A percentile compares a stretch with the other conserved stretches of the same genome.
Evolutionary conservation across 805 yeast genomes (phyloP).

Genomic region (Lipomyces kockii): DNA sequence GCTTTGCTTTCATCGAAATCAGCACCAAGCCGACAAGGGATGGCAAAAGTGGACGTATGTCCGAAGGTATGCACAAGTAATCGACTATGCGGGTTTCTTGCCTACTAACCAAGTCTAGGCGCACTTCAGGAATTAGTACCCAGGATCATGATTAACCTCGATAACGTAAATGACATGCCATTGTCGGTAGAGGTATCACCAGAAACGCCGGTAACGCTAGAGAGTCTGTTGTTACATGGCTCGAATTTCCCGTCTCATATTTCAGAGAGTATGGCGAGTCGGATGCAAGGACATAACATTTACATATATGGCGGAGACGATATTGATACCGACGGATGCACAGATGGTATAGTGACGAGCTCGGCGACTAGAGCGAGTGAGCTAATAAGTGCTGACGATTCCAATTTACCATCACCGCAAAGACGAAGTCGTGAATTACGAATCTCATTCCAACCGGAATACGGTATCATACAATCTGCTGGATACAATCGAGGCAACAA

Average conservation of each 20-base stretch:
- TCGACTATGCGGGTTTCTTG: too few species aligned
- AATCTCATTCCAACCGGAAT: not conserved
- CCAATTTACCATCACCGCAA: too few species aligned
- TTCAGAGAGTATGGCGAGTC: not conserved
- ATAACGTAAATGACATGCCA: constrained; percentile 34
- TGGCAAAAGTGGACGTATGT: too few species aligned
- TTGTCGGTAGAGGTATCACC: constrained; percentile 31
- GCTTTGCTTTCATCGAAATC: too few species aligned
- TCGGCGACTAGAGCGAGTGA: too few species aligned
- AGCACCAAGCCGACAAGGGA: too few species aligned
- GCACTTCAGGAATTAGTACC: constrained; percentile 20
- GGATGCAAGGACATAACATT: not conserved
- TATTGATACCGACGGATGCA: constrained; percentile 5
- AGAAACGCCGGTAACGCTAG: constrained; percentile 23
- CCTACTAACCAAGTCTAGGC: too few species aligned
- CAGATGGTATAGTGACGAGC: too few species aligned
- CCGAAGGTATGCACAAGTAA: too few species aligned
- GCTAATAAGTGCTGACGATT: too few species aligned
- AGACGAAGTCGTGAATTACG: too few species aligned
- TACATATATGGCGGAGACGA: constrained; percentile 7
- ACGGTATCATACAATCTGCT: not conserved
- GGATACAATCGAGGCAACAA: not conserved
- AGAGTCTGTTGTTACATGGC: constrained; percentile 10
- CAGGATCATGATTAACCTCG: constrained; percentile 37
- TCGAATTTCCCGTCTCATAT: not conserved